Conservation (phyloP, 164 flowering plant genomes). For the Warburgia ugandensis region DNA sequence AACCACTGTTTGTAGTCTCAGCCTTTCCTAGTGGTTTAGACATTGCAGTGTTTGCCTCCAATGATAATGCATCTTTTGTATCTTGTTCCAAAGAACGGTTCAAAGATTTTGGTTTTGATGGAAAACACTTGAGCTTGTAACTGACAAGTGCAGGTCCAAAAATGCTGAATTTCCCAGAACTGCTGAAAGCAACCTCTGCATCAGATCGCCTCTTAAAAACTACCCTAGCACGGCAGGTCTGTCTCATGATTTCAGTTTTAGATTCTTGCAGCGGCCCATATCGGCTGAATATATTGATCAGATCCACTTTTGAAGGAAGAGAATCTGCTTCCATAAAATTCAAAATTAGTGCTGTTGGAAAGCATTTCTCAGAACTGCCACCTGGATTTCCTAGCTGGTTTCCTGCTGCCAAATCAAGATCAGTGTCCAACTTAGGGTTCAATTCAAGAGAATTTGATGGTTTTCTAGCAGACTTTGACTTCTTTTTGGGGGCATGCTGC, state of each 20-base stretch:
- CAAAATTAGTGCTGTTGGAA: slow-evolving; percentile 55
- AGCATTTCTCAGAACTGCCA: slow-evolving; percentile 28
- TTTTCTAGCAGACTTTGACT: slow-evolving; percentile 11
- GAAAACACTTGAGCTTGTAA: slow-evolving; percentile 49
- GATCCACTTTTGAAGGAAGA: slow-evolving; percentile 48
- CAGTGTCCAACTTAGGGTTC: slow-evolving; percentile 11
- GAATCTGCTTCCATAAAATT: slow-evolving; percentile 52
- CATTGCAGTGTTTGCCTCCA: too few relatives aligned
- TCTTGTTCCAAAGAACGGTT: too few relatives aligned
- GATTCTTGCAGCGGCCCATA: slow-evolving; percentile 59
- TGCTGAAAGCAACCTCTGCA: slow-evolving; percentile 88
- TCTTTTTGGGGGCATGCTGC: slow-evolving; percentile 11
- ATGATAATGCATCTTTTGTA: too few relatives aligned
- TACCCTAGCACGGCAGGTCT: slow-evolving; percentile 59
- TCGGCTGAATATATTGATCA: slow-evolving; percentile 56
- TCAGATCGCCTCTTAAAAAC: slow-evolving; percentile 55
- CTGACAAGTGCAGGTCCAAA: slow-evolving; percentile 84
- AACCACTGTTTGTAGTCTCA: too few relatives aligned
- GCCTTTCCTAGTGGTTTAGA: too few relatives aligned
- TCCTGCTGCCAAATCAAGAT: slow-evolving; percentile 19
- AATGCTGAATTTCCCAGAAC: slow-evolving; percentile 68
- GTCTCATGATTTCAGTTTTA: slow-evolving; percentile 53
- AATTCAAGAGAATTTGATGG: slow-evolving; percentile 9
- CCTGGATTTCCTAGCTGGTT: too few relatives aligned
- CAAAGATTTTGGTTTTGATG: slow-evolving; percentile 24